Evolutionary conservation across 139 green algal species (phyloP).

Genomic region (Trebouxia sp.): DNA sequence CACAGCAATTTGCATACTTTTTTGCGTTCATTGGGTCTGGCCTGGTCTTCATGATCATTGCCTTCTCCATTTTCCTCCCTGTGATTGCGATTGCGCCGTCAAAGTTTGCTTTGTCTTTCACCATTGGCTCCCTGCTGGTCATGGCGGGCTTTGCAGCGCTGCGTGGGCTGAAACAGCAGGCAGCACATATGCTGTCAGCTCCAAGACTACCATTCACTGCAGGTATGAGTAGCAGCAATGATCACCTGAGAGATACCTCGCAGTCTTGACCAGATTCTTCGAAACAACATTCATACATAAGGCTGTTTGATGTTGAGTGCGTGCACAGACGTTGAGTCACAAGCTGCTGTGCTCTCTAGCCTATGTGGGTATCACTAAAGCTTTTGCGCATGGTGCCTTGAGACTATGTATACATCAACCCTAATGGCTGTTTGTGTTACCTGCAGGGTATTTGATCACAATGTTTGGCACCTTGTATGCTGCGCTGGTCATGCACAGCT

Average conservation of each 20-base stretch:
- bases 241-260: too few species aligned
- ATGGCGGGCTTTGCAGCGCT: conserved; percentile 81
- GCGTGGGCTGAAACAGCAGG: conserved; percentile 78
- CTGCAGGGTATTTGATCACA: conserved; percentile 78
- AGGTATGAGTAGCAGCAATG: too few species aligned
- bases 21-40: conserved; percentile 64
- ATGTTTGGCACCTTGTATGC: conserved; percentile 85
- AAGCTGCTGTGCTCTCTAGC: too few species aligned
- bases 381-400: too few species aligned
- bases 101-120: conserved; percentile 85
- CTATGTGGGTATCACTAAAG: too few species aligned
- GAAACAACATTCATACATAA: too few species aligned
- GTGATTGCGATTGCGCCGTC: conserved; percentile 87
- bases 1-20: conserved; percentile 61
- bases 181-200: conserved; percentile 80
- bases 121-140: conserved; percentile 62
- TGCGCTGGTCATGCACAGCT: conserved; percentile 83
- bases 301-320: too few species aligned
- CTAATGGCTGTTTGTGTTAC: not conserved
- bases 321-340: too few species aligned
- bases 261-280: too few species aligned
- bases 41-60: conserved; percentile 78
- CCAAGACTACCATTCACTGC: conserved; percentile 81
- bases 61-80: conserved; percentile 91
- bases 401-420: not conserved